Conservation (phyloP, 2,329 filamentous ascomycete species). For the Xylaria hypoxylon region DNA sequence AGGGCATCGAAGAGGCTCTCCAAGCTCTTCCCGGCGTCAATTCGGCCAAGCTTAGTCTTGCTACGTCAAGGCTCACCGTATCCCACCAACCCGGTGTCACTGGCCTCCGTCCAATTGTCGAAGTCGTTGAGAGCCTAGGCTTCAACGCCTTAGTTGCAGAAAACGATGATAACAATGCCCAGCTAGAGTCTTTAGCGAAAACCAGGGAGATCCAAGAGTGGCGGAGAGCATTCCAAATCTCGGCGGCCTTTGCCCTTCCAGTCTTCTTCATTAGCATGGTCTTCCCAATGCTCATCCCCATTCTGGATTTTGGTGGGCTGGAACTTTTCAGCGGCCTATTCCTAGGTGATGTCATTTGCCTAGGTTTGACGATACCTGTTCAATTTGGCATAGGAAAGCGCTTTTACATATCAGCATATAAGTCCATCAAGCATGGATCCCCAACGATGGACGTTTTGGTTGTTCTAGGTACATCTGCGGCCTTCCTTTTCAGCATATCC, state of each 20-base stretch:
- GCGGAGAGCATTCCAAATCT: constrained; percentile 82
- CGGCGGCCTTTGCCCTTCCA: constrained; percentile 83
- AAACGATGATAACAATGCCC: constrained; percentile 94
- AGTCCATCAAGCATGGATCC: constrained; percentile 87
- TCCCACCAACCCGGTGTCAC: constrained; percentile 77
- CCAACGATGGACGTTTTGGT: constrained; percentile 99
- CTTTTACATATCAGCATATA: constrained; percentile 94
- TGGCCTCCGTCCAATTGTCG: constrained; percentile 85
- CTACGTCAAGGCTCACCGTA: constrained; percentile 79
- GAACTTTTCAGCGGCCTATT: constrained; percentile 79
- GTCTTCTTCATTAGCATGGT: constrained; percentile 95
- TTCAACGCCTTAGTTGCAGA: constrained; percentile 92
- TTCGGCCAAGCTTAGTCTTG: constrained; percentile 78
- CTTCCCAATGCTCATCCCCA: constrained; percentile 84
- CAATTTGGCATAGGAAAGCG: constrained; percentile 96
- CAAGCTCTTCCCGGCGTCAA: constrained; percentile 75
- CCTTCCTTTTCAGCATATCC: constrained; percentile 94
- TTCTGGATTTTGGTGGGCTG: constrained; percentile 80
- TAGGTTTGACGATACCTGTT: constrained; percentile 87
- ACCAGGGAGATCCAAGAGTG: constrained; percentile 96
- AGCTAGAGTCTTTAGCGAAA: constrained; percentile 94
- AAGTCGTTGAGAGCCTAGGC: constrained; percentile 81
- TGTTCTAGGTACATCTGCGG: constrained; percentile 90
- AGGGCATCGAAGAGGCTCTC: constrained; percentile 76
- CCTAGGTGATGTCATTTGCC: constrained; percentile 86